Conservation (phyloP, 1,284 basidiomycete species). For the Mycosarcoma mackinlayi region DNA sequence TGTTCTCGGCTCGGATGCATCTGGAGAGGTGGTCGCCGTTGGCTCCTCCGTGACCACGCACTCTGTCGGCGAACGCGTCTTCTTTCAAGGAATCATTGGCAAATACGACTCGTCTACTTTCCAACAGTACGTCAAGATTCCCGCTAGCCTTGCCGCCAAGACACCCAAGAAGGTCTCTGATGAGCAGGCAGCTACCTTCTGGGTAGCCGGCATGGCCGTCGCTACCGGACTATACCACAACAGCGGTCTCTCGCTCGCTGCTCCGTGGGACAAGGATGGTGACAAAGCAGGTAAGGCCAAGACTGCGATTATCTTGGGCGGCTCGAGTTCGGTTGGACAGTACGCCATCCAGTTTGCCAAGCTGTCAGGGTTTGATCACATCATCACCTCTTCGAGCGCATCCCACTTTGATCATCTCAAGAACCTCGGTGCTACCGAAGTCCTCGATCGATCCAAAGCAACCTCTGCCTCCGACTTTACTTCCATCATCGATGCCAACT, state of each 20-base stretch:
- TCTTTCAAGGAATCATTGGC: conserved; percentile 59
- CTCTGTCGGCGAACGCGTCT: conserved; percentile 53
- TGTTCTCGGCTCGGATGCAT: conserved; percentile 53
- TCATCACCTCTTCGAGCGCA: conserved; percentile 48
- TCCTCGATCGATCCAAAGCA: conserved; percentile 40
- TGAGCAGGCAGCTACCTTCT: conserved; percentile 54
- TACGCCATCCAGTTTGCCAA: conserved; percentile 59
- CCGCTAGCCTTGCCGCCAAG: conserved; percentile 38
- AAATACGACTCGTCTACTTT: conserved; percentile 46
- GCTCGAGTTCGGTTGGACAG: conserved; percentile 51
- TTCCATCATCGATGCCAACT: conserved; percentile 6
- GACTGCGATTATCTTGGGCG: conserved; percentile 55
- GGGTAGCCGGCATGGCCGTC: conserved; percentile 44
- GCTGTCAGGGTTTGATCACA: conserved; percentile 49
- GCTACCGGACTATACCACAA: conserved; percentile 51
- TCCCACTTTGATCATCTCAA: conserved; percentile 45
- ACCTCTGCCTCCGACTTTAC: conserved; percentile 27
- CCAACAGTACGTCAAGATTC: conserved; percentile 55
- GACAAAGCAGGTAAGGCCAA: conserved; percentile 40
- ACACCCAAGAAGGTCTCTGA: conserved; percentile 52
- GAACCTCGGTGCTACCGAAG: conserved; percentile 40
- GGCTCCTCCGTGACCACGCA: conserved; percentile 33
- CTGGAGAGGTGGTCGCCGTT: conserved; percentile 45
- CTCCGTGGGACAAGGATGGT: conserved; percentile 54
- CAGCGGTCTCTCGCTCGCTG: conserved; percentile 17